These are phyloP conservation scores for Penicillium egyptiacum DNA, from an alignment of 495 filamentous ascomycete genomes.

Conservation along the genomic window DNA sequence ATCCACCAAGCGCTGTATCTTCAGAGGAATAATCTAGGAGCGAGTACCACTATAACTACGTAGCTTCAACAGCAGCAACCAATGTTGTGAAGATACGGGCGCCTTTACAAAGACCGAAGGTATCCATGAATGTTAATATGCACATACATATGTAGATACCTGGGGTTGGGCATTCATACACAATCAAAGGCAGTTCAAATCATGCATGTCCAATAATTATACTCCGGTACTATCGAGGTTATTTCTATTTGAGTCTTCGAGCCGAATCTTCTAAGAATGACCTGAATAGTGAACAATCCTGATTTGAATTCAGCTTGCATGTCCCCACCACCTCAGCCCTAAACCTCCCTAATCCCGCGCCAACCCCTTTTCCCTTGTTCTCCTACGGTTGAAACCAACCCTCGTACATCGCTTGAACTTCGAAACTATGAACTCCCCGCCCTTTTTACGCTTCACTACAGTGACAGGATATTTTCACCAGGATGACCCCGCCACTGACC, in stretches of 20 bases:
- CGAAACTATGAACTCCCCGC: constrained; percentile 7
- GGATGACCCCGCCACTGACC: constrained; percentile 64
- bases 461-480: constrained; percentile 71
- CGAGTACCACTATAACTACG: background rate
- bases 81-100: background rate
- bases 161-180: background rate
- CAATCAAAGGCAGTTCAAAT: background rate
- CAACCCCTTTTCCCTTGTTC: background rate
- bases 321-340: constrained; percentile 4
- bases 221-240: background rate
- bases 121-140: background rate
- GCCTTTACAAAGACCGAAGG: background rate
- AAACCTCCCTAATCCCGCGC: constrained; percentile 5
- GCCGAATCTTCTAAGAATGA: background rate
- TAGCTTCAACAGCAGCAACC: background rate
- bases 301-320: background rate
- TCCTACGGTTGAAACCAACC: background rate
- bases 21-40: background rate
- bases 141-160: background rate
- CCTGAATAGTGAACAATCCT: background rate
- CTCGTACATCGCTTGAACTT: background rate
- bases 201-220: background rate
- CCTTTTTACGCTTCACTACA: constrained; percentile 38
- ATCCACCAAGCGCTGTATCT: background rate
- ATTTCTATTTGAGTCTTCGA: background rate